Evolutionary conservation across 2,329 filamentous ascomycete genomes (phyloP), one percentile per base, ranked within the genome.

Genomic region (Blastomyces emzantsi): DNA sequence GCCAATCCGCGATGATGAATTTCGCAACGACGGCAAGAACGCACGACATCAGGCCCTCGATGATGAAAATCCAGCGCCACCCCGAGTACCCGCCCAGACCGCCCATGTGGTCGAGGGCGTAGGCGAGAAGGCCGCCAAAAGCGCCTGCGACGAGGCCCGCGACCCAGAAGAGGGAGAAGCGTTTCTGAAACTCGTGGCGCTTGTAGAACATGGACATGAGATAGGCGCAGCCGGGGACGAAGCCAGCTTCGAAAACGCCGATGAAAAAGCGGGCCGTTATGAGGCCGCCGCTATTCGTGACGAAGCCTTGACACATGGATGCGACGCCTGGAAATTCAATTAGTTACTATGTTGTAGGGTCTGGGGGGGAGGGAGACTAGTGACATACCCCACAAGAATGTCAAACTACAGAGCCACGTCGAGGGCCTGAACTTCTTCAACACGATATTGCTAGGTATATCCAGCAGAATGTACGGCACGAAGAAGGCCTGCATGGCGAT

Each of bases 11-110:
- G 41, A 74, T 68, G 49, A 74, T 52, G 43, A 70, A 72, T 60
- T 69, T 72, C 33, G 71, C 68, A 4, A 65, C 62, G 13, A 71
- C 36, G 1, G 70, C 70, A 4, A 71, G 58, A 9, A 69, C 56
- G n/a, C 73, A 67, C n/a, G 73, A 72, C 41, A 72, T 67, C 17
- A 75, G 66, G 19, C 70, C 72, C 63, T 75, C 73, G 43, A 75
- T 68, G 61, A 76, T 75, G 67, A 76, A 76, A 51, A 75, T 74
- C 72, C 73, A 75, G 43, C 71, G 68, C 72, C 73, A 74, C 1
- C 68, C 68, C 6, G 65, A 63, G 45, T 72, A 70, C 17, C 73
- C 68, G 30, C 68, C 68, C 57, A 71, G 41, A 52, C 73, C 72
- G 51, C 70, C 66, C 64, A 76, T 71, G 62, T 73, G 69, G 17